Base-by-base conservation (phyloP, 805 yeast genomes). In the Zygotorulaspora florentina region DNA sequence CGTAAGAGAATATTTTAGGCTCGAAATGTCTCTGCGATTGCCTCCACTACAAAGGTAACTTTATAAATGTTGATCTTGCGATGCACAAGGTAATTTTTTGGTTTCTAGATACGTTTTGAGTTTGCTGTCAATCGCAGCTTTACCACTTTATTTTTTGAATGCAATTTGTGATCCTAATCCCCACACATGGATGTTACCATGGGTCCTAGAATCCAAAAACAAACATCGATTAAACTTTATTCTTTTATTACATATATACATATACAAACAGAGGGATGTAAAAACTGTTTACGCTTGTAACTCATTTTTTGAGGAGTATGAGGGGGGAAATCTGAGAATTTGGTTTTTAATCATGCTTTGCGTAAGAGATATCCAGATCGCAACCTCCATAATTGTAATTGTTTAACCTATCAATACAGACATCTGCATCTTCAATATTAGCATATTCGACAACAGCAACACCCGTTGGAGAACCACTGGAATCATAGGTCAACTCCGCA, bases 371-470 rank as follows among this genome's bases (percentile, higher is more conserved):
- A 20, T 66, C 71, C 54, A 90, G 70, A 51, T 77, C 79, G 57
- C 95, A 81, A 35, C 83, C 87, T 56, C 97, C 98, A 60, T 90
- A 91, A 48, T 75, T 80, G 69, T 90, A 91, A 42, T 80, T 81
- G 61, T 87, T 75, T 58, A 93, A 75, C 67, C 84, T 85, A 37
- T 72, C 71, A 54, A 91, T 80, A 41, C 96, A 91, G 39, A 73
- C 69, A 40, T 80, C 85, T 1, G 97, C 95, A 50, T 78, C 73
- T 28, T 77, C 86, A 26, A 72, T 74, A 45, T 74, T 71, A 48
- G 76, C 83, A 61, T 86, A 87, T 62, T 82, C 78, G 36, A 91
- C 89, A 41, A 88, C 89, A n/a, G 95, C 97, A 52, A 74, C 70
- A 26, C 97, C 98, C 1, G 83, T 73, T 13, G 95, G 80, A 59